These are phyloP conservation scores for Petrea volubilis DNA, from an alignment of 257 asterid genomes.

Conservation along the genomic window DNA sequence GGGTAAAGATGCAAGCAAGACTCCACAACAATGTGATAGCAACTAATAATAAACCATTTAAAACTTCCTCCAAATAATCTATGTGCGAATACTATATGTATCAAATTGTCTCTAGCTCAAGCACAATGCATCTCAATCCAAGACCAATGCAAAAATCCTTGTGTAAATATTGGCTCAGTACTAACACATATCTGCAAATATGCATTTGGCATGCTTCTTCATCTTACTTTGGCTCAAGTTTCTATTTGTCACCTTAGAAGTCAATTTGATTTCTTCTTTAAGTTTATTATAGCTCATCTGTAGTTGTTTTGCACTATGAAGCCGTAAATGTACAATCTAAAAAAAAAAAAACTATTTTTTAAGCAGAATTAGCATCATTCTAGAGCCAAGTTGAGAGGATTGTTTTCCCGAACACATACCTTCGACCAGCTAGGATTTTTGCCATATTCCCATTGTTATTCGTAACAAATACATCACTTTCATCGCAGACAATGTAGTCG, in stretches of 20 bases:
- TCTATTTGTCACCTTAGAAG: conserved; percentile 1
- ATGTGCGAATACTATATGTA: not conserved
- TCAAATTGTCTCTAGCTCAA: not conserved
- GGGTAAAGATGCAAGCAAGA: not conserved
- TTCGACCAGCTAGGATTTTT: conserved; percentile 95
- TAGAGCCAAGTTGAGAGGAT: conserved; percentile 13
- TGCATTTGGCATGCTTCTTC: not conserved
- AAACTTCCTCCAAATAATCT: not conserved
- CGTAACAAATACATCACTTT: conserved; percentile 95
- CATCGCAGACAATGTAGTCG: conserved; percentile 91
- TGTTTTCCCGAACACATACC: conserved; percentile 46
- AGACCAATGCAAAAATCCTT: not conserved
- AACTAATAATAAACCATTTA: not conserved
- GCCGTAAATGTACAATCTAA: not conserved
- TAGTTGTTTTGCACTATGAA: not conserved
- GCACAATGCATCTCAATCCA: not conserved
- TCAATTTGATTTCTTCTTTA: conserved; percentile 7
- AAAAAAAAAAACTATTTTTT: not conserved
- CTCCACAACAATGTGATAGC: not conserved
- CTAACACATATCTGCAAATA: not conserved
- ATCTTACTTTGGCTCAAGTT: not conserved
- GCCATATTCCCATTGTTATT: conserved; percentile 99
- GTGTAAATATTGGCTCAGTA: not conserved
- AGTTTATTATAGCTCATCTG: not conserved
- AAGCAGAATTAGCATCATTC: not conserved